phyloP scores from a whole-genome alignment of 495 filamentous ascomycete genomes.

The Penicillium malachiteum region DNA sequence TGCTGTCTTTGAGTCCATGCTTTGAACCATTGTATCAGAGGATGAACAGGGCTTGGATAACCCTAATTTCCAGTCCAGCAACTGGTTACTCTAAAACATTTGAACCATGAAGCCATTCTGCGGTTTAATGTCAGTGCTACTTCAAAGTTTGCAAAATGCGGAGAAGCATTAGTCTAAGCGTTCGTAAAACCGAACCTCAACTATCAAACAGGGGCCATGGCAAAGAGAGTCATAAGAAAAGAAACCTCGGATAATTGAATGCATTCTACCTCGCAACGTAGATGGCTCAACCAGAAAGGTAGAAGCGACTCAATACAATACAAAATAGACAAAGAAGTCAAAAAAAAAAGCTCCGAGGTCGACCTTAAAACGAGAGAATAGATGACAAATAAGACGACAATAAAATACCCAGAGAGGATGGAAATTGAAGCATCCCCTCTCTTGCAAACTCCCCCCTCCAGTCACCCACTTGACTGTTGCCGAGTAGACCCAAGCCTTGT shows the following conservation, averaged over 20 bases:
- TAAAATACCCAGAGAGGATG: conserved; percentile 3
- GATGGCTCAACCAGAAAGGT: conserved; percentile 12
- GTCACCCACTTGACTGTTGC: conserved; percentile 21
- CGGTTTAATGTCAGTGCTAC: too few relatives aligned
- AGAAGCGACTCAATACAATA: conserved; percentile 27
- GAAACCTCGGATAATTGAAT: conserved; percentile 7
- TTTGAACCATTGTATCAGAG: too few relatives aligned
- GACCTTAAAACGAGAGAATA: conserved; percentile 16
- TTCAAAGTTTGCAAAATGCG: too few relatives aligned
- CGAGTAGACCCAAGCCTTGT: conserved; percentile 19
- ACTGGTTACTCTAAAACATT: too few relatives aligned
- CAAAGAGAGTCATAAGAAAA: background rate
- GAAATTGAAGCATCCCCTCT: conserved; percentile 18
- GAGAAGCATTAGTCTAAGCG: background rate
- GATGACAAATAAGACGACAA: conserved; percentile 17
- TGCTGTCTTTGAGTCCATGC: background rate
- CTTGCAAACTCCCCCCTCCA: conserved; percentile 26
- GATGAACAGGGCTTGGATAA: too few relatives aligned
- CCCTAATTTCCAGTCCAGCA: too few relatives aligned
- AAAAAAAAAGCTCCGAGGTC: conserved; percentile 11
- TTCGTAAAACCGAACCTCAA: background rate
- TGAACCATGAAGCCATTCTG: too few relatives aligned
- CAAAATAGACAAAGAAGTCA: conserved; percentile 13
- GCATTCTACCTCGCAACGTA: conserved; percentile 9
- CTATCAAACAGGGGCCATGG: background rate